These are phyloP conservation scores for Aspergillus pseudoviridinutans DNA, from an alignment of 2,329 filamentous ascomycete genomes.

Conservation along the genomic window DNA sequence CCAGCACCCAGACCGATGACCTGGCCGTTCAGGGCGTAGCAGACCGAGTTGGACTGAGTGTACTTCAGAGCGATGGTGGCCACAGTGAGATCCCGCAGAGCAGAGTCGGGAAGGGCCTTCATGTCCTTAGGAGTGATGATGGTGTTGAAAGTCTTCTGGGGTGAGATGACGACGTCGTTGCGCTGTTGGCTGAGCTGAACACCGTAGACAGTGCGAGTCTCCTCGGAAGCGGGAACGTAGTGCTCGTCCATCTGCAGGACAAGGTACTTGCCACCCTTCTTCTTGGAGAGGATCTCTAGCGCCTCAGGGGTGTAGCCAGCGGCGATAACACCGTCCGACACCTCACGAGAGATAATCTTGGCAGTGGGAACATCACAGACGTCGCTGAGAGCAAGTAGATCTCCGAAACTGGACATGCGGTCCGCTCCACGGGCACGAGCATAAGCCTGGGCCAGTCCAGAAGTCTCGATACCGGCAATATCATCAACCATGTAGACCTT, in stretches of 20 bases:
- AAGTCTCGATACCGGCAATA: constrained; percentile 82
- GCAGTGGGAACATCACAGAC: constrained; percentile 88
- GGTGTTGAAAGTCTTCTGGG: constrained; percentile 73
- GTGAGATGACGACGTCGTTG: constrained; percentile 84
- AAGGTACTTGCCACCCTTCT: constrained; percentile 97
- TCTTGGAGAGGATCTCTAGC: constrained; percentile 88
- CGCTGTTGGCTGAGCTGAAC: constrained; percentile 84
- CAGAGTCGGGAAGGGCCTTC: constrained; percentile 68
- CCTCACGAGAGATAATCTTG: constrained; percentile 96
- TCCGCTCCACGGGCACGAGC: constrained; percentile 92
- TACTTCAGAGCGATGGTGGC: constrained; percentile 98
- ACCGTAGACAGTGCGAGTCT: constrained; percentile 86
- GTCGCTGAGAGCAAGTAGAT: constrained; percentile 90
- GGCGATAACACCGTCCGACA: constrained; percentile 94
- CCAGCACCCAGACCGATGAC: constrained; percentile 91
- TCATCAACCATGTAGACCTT: constrained; percentile 99
- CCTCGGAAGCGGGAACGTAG: constrained; percentile 69
- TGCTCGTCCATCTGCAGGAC: constrained; percentile 90
- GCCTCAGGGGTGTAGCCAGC: constrained; percentile 81
- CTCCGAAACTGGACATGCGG: constrained; percentile 97
- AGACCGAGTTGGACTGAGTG: constrained; percentile 98
- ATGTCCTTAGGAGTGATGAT: constrained; percentile 83
- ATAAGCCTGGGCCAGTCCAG: constrained; percentile 86
- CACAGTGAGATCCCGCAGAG: constrained; percentile 84
- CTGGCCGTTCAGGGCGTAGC: constrained; percentile 92